Percentiles rank a stretch among this genome's conserved stretches.
These are phyloP conservation scores for Chaetomiaceae sp. DNA, from an alignment of 2,329 filamentous ascomycete genomes.

Conservation along the genomic window DNA sequence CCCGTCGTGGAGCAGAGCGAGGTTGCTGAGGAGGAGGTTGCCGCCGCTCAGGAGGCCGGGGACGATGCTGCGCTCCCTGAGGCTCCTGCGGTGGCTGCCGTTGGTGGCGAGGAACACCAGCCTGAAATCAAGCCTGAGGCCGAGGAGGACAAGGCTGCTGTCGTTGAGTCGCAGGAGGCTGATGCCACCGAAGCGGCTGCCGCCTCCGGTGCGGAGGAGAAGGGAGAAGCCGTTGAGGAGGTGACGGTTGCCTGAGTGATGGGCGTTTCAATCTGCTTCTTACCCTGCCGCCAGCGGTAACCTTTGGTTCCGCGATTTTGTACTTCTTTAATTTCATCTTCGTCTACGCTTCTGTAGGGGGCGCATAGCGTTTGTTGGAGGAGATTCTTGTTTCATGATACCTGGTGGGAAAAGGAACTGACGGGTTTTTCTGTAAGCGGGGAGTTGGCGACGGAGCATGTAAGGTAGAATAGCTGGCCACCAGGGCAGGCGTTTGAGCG, in stretches of 20 bases:
- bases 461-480: slow-evolving; percentile 17
- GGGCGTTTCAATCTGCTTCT: background rate
- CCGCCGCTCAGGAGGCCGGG: slow-evolving; percentile 19
- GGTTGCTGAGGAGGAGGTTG: slow-evolving; percentile 22
- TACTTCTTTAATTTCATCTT: slow-evolving; percentile 18
- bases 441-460: slow-evolving; percentile 18
- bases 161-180: background rate
- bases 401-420: slow-evolving; percentile 19
- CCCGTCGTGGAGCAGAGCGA: slow-evolving; percentile 25
- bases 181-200: background rate
- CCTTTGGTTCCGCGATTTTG: slow-evolving; percentile 10
- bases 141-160: background rate
- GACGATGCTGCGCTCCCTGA: slow-evolving; percentile 14
- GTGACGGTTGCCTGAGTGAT: background rate
- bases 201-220: background rate
- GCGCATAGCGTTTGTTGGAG: slow-evolving; percentile 18
- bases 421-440: background rate
- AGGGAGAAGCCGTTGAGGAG: slow-evolving; percentile 2
- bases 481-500: slow-evolving; percentile 15
- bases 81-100: background rate
- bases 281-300: slow-evolving; percentile 7
- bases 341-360: slow-evolving; percentile 1
- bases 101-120: background rate
- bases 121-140: background rate
- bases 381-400: slow-evolving; percentile 24